Evolutionary conservation across 306 rosid genomes (phyloP).

Genomic region (Fragaria nilgerrensis): DNA sequence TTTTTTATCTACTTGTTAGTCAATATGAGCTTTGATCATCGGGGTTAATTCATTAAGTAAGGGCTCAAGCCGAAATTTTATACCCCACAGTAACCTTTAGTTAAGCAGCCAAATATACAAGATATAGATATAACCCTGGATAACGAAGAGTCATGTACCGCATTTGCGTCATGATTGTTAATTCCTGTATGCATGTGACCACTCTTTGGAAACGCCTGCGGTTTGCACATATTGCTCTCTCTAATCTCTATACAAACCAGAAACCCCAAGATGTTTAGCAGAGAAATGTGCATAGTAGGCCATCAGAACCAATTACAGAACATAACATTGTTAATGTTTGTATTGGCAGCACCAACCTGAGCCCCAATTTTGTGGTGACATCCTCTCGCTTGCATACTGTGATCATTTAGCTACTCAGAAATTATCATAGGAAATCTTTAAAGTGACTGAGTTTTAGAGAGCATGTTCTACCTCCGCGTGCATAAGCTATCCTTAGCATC

Average conservation of each 20-base stretch:
- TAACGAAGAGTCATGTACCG: slow-evolving; percentile 38
- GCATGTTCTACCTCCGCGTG: slow-evolving; percentile 64
- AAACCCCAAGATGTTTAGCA: slow-evolving; percentile 9
- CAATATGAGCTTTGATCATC: too few species aligned
- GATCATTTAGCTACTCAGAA: slow-evolving; percentile 16
- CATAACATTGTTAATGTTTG: neutral
- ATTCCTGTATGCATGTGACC: slow-evolving; percentile 69
- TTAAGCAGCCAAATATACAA: too few species aligned
- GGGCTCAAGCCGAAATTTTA: too few species aligned
- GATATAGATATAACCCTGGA: neutral
- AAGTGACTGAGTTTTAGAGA: slow-evolving; percentile 14
- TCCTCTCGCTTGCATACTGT: slow-evolving; percentile 79
- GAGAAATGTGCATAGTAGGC: neutral
- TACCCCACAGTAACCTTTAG: slow-evolving; percentile 14
- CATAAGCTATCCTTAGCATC: slow-evolving; percentile 82
- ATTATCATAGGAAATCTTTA: slow-evolving; percentile 16
- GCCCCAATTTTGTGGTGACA: slow-evolving; percentile 58
- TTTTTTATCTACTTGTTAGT: too few species aligned
- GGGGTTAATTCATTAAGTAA: too few species aligned
- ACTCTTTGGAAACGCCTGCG: slow-evolving; percentile 62
- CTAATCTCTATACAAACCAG: slow-evolving; percentile 38
- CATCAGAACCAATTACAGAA: neutral
- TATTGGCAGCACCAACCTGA: slow-evolving; percentile 51
- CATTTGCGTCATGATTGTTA: slow-evolving; percentile 79
- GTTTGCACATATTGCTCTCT: slow-evolving; percentile 75